A percentile compares a stretch with the other conserved stretches of the same genome.
phyloP scores from a whole-genome alignment of 2,329 filamentous ascomycete species.

The Rutstroemia sp. region DNA sequence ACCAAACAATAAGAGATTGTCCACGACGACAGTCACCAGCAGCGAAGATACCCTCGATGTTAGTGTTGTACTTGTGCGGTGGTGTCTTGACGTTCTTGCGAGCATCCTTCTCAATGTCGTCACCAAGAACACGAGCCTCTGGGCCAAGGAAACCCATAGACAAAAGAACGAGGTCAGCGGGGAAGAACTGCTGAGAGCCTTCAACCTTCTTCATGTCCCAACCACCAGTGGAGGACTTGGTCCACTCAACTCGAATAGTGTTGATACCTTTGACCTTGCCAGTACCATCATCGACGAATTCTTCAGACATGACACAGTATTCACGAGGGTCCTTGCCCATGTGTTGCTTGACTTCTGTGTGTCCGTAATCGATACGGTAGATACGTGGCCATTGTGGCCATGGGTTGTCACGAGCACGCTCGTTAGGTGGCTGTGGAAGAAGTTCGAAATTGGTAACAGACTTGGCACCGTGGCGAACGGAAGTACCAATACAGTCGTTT shows the following conservation, averaged over 20 bases:
- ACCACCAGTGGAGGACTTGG: slow-evolving; percentile 76
- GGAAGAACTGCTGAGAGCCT: slow-evolving; percentile 91
- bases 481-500: slow-evolving; percentile 97
- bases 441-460: slow-evolving; percentile 96
- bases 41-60: slow-evolving; percentile 81
- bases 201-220: slow-evolving; percentile 99
- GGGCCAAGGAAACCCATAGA: slow-evolving; percentile 98
- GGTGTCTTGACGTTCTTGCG: slow-evolving; percentile 96
- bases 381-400: slow-evolving; percentile 98
- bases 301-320: slow-evolving; percentile 97
- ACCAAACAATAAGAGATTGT: slow-evolving; percentile 94
- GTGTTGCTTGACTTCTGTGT: slow-evolving; percentile 91
- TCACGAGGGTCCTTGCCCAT: slow-evolving; percentile 94
- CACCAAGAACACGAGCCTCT: slow-evolving; percentile 78
- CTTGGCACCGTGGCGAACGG: slow-evolving; percentile 89
- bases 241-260: slow-evolving; percentile 93
- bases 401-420: slow-evolving; percentile 89
- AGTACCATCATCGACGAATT: slow-evolving; percentile 83
- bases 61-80: slow-evolving; percentile 80
- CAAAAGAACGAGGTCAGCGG: slow-evolving; percentile 84
- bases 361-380: slow-evolving; percentile 97
- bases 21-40: slow-evolving; percentile 93
- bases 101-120: slow-evolving; percentile 83
- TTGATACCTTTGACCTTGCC: slow-evolving; percentile 94
- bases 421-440: slow-evolving; percentile 81